phyloP scores from a whole-genome alignment of 2,329 filamentous ascomycete species.

The Gaeumannomyces tritici region DNA sequence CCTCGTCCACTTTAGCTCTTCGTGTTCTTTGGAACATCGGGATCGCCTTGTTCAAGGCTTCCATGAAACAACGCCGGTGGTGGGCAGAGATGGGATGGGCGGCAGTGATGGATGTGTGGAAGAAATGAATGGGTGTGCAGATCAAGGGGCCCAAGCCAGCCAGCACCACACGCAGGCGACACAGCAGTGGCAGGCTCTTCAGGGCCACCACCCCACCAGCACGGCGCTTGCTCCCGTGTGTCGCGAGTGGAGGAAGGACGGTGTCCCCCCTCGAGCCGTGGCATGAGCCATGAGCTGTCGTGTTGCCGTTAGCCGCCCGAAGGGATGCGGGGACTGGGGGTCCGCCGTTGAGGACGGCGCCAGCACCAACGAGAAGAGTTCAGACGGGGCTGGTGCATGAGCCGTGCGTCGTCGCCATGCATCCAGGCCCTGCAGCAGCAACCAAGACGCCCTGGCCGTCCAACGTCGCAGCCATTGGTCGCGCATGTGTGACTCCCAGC shows the following conservation, averaged over 20 bases:
- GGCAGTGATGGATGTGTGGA: background rate
- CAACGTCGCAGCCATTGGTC: background rate
- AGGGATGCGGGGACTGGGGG: background rate
- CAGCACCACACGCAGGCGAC: background rate
- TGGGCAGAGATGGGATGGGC: background rate
- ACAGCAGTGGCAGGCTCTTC: background rate
- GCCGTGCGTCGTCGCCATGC: background rate
- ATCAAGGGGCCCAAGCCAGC: background rate
- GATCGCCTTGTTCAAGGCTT: background rate
- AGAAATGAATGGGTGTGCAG: background rate
- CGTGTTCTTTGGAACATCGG: background rate
- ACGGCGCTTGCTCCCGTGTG: background rate
- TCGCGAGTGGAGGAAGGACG: background rate
- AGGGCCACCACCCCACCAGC: background rate
- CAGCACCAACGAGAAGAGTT: background rate
- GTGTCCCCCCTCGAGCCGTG: background rate
- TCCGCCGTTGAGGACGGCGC: background rate
- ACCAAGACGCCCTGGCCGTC: background rate
- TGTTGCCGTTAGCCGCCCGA: background rate
- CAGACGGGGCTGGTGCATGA: background rate
- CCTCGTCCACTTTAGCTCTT: background rate
- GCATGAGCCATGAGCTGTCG: background rate
- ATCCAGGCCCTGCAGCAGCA: background rate
- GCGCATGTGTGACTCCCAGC: background rate
- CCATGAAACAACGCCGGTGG: background rate